Evolutionary conservation across 2,329 filamentous ascomycete species (phyloP).

Genomic region (Claviceps quebecensis): DNA sequence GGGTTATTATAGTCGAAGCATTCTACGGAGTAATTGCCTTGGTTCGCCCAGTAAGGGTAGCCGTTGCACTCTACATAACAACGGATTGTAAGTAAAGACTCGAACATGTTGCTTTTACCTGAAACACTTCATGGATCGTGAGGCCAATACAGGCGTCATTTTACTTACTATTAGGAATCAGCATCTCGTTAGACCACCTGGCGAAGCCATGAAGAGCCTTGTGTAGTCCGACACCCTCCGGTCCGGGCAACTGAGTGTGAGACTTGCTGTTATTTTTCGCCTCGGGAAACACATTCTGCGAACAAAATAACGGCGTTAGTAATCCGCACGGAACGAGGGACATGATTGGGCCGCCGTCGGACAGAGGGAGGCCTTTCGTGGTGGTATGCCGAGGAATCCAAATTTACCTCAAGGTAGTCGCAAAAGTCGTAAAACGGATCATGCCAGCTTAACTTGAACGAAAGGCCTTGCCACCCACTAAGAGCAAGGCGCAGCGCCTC

Average conservation of each 20-base stretch:
- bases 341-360: conserved; percentile 15
- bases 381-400: neutral
- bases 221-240: conserved; percentile 34
- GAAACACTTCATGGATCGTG: neutral
- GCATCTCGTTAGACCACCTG: conserved; percentile 31
- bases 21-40: conserved; percentile 16
- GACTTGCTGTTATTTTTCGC: neutral
- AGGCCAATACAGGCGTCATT: neutral
- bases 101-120: conserved; percentile 13
- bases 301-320: neutral
- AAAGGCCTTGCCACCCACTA: conserved; percentile 22
- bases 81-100: conserved; percentile 33
- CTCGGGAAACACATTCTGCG: conserved; percentile 23
- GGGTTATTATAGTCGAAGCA: conserved; percentile 4
- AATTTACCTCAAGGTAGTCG: conserved; percentile 15
- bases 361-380: neutral
- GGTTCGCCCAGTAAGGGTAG: neutral
- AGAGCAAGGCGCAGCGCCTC: conserved; percentile 15
- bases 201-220: conserved; percentile 41
- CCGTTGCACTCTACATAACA: conserved; percentile 14
- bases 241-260: conserved; percentile 1
- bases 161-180: neutral
- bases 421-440: conserved; percentile 22
- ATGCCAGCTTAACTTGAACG: conserved; percentile 19
- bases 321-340: too few relatives aligned